Evolutionary conservation across 768 basidiomycete genomes (phyloP), one percentile per base, ranked within the genome.

Genomic region (Boletus insuetus): DNA sequence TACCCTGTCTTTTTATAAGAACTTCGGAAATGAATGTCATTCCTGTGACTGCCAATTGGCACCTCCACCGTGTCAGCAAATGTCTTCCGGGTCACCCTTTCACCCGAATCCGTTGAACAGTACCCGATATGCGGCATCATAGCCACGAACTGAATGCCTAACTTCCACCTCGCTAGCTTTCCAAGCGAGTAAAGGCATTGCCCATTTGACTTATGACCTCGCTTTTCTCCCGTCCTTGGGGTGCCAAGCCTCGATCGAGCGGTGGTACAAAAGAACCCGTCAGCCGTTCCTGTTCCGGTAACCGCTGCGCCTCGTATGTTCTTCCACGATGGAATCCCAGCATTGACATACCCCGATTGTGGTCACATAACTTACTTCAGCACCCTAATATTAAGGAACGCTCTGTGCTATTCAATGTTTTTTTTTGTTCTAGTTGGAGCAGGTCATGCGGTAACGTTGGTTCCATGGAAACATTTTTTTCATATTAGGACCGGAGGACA

Each of bases 1-100:
- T 44, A 54, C 58, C 54, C 58, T 52, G 40, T 55, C 63, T 60
- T 70, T 65, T 69, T 70, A 71, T 70, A 69, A 53, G 51, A 46
- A 35, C 56, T 54, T 68, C 70, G 70, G 70, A 71, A 73, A 71
- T 71, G 70, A 71, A 71, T 17, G 47, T 60, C 66, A 69, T 65
- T 65, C 55, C 67, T 68, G 69, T 73, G 67, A 64, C 63, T 54
- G 19, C 47, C 20, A 46, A 54, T 52, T 54, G 37, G 45, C 54
- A 56, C 44, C 26, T 32, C 51, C 54, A 63, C 66, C 51, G 53
- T 54, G 47, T 63, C 58, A 56, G 49, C 52, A 60, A 51, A 59
- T 62, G 60, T 66, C 50, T 58, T 62, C 61, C 65, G 70, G 67
- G 61, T 54, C 46, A 66, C 65, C 55, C 51, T 46, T 61, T 62